Percentiles rank a stretch among this genome's conserved stretches.
Evolutionary conservation across 305 asterid genomes (phyloP).

Genomic region (Solanum hybrid): DNA sequence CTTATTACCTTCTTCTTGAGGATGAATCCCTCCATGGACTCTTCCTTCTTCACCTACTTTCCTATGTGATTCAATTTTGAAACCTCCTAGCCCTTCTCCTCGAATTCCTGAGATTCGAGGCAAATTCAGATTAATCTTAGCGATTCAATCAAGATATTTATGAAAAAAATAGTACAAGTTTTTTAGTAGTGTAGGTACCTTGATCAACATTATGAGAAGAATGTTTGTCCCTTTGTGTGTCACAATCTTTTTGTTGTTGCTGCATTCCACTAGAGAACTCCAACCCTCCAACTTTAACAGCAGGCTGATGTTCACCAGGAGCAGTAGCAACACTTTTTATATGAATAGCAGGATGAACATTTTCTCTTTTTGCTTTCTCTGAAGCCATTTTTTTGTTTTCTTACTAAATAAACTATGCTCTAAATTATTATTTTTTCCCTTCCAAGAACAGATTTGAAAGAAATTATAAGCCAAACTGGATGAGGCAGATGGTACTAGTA

Average conservation of each 20-base stretch:
- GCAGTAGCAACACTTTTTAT: background rate
- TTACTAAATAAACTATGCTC: background rate
- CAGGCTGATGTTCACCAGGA: conserved; percentile 6
- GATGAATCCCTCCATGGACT: background rate
- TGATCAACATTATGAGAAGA: background rate
- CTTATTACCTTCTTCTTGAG: background rate
- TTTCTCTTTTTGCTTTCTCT: conserved; percentile 35
- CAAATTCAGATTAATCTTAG: background rate
- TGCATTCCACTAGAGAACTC: background rate
- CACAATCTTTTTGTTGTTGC: background rate
- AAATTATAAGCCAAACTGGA: background rate
- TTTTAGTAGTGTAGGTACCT: background rate
- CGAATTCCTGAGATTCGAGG: background rate
- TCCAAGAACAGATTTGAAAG: background rate
- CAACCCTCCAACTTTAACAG: conserved; percentile 26
- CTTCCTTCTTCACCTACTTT: background rate
- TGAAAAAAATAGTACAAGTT: background rate
- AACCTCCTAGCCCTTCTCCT: conserved; percentile 1
- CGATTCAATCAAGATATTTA: background rate
- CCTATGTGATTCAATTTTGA: conserved; percentile 1
- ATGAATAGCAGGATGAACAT: background rate
- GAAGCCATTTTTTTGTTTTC: conserved; percentile 34
- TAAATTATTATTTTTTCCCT: background rate
- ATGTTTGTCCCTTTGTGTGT: background rate
- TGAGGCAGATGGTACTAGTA: background rate